Evolutionary conservation across 2,329 filamentous ascomycete species (phyloP).

Genomic region (Paraconiothyrium brasiliense): DNA sequence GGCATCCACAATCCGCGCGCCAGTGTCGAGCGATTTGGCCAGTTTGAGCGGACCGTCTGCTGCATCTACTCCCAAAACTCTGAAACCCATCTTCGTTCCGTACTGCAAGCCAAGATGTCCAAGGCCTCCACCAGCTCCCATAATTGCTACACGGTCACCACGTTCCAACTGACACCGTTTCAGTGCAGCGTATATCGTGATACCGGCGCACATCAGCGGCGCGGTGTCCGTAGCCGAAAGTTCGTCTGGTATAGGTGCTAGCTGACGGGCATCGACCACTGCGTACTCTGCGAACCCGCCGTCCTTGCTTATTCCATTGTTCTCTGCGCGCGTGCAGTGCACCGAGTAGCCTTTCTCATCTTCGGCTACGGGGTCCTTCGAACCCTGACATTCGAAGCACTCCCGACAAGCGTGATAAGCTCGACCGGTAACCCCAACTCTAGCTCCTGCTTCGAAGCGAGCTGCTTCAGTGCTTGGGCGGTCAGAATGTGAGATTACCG

Average conservation of each 20-base stretch:
- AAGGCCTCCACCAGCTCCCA: conserved; percentile 51
- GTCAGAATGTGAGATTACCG: conserved; percentile 43
- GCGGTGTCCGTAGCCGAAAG: conserved; percentile 51
- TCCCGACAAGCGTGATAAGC: conserved; percentile 53
- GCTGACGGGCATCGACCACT: conserved; percentile 53
- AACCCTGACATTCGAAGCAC: conserved; percentile 53
- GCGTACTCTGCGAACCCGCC: conserved; percentile 57
- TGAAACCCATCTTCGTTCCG: conserved; percentile 44
- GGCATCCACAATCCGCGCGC: conserved; percentile 53
- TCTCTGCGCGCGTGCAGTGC: conserved; percentile 44
- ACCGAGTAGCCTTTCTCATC: conserved; percentile 54
- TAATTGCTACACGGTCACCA: conserved; percentile 51
- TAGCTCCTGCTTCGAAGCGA: conserved; percentile 32
- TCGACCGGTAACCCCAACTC: conserved; percentile 55
- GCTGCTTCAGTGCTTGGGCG: conserved; percentile 15
- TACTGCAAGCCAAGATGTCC: conserved; percentile 45
- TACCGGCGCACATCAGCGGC: conserved; percentile 56
- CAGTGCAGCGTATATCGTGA: conserved; percentile 54
- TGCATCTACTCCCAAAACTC: conserved; percentile 51
- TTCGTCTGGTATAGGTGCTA: conserved; percentile 43
- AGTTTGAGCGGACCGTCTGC: conserved; percentile 48
- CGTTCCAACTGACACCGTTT: conserved; percentile 44
- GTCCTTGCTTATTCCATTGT: conserved; percentile 44
- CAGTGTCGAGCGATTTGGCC: conserved; percentile 43
- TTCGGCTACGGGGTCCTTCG: conserved; percentile 31